phyloP scores from a whole-genome alignment of 2,329 filamentous ascomycete genomes.

The Alternaria postmessia region DNA sequence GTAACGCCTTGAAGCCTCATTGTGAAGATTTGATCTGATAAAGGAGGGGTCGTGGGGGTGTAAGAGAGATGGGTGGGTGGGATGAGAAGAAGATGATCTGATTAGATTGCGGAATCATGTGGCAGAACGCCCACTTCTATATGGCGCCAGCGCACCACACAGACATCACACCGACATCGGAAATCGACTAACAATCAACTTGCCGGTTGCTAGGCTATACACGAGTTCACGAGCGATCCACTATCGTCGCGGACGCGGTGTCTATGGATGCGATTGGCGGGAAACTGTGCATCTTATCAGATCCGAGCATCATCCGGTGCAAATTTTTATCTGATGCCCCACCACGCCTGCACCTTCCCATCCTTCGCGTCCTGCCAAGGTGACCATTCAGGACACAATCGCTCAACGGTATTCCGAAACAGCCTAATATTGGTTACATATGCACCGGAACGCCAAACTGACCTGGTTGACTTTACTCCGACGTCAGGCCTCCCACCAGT shows the following conservation, averaged over 20 bases:
- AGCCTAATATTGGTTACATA: not conserved
- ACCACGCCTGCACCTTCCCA: not conserved
- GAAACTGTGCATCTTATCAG: constrained; percentile 6
- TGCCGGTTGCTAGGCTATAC: not conserved
- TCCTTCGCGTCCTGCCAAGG: not conserved
- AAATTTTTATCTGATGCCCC: constrained; percentile 23
- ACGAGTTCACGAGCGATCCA: constrained; percentile 8
- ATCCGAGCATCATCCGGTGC: constrained; percentile 15
- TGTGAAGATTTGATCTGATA: constrained; percentile 28
- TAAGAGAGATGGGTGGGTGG: constrained; percentile 4
- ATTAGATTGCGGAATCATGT: constrained; percentile 38
- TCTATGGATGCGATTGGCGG: constrained; percentile 7
- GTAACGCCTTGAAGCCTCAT: constrained; percentile 42
- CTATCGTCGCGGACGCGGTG: constrained; percentile 4
- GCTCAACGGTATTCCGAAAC: not conserved
- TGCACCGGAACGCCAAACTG: not conserved
- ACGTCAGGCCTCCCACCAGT: not conserved
- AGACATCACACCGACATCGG: constrained; percentile 23
- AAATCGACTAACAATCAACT: constrained; percentile 15
- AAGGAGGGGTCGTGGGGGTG: constrained; percentile 9
- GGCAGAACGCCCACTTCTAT: constrained; percentile 11
- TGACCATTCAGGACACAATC: not conserved
- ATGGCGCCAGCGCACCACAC: constrained; percentile 10
- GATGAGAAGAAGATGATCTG: constrained; percentile 43
- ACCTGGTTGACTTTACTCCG: not conserved